Conservation (phyloP, 1,139 yeast genomes). For the Lipomyces yarrowii region DNA sequence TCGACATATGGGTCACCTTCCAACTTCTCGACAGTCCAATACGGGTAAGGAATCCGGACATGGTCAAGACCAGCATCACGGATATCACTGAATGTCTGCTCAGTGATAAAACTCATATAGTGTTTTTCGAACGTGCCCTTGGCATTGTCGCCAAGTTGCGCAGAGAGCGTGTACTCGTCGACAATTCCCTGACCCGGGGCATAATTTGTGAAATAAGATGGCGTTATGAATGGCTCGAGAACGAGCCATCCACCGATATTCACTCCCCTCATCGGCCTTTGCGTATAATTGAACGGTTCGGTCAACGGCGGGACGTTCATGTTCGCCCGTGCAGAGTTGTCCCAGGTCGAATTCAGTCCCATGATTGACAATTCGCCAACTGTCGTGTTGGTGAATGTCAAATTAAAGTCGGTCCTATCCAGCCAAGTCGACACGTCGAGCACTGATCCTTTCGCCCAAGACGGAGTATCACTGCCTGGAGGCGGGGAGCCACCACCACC, state of each 20-base stretch:
- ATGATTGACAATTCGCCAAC: slow-evolving; percentile 45
- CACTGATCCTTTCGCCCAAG: slow-evolving; percentile 37
- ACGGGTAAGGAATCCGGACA: slow-evolving; percentile 87
- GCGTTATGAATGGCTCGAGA: slow-evolving; percentile 80
- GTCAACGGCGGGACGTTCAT: slow-evolving; percentile 38
- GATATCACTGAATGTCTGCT: slow-evolving; percentile 65
- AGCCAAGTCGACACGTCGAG: slow-evolving; percentile 44
- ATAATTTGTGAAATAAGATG: slow-evolving; percentile 66
- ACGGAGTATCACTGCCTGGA: slow-evolving; percentile 32
- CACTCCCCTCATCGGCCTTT: slow-evolving; percentile 67
- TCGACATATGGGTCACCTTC: slow-evolving; percentile 72
- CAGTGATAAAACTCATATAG: slow-evolving; percentile 76
- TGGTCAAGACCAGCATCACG: slow-evolving; percentile 73
- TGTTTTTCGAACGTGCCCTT: slow-evolving; percentile 54
- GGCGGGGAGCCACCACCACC: neutral
- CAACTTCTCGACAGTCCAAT: slow-evolving; percentile 78
- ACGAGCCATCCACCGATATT: slow-evolving; percentile 93
- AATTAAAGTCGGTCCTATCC: slow-evolving; percentile 42
- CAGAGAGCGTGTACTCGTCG: slow-evolving; percentile 48
- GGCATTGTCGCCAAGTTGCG: slow-evolving; percentile 55
- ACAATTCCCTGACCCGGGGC: slow-evolving; percentile 40
- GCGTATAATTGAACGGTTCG: slow-evolving; percentile 49
- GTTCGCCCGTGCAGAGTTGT: slow-evolving; percentile 39
- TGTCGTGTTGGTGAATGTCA: slow-evolving; percentile 43
- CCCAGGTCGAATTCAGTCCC: slow-evolving; percentile 43